Evolutionary conservation across 2,329 filamentous ascomycete genomes (phyloP).

Genomic region (Pseudofabraea citricarpa): DNA sequence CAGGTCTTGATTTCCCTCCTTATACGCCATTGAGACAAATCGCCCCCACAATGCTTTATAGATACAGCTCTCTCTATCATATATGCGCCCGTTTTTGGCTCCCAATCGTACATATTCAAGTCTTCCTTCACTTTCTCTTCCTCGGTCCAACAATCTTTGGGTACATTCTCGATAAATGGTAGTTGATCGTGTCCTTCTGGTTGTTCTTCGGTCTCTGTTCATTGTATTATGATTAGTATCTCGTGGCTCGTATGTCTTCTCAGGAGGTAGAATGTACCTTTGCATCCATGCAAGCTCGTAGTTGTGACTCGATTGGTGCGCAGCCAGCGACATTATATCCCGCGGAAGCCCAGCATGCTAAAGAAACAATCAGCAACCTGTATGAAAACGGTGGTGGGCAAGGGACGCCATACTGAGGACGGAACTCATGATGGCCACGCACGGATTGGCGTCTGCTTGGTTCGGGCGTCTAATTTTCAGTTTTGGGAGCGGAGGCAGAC

Average conservation of each 20-base stretch:
- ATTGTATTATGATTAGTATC: no score
- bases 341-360: conserved; percentile 80
- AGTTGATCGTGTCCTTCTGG: conserved; percentile 82
- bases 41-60: background rate
- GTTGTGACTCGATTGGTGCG: conserved; percentile 51
- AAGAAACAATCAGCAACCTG: conserved; percentile 2
- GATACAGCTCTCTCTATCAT: no score
- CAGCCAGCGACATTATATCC: conserved; percentile 62
- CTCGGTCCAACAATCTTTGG: conserved; percentile 66
- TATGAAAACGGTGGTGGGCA: conserved; percentile 3
- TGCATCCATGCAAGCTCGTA: conserved; percentile 75
- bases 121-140: conserved; percentile 51
- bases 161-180: conserved; percentile 77
- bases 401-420: conserved; percentile 52
- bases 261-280: conserved; percentile 51
- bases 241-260: no score
- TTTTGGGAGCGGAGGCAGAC: conserved; percentile 53
- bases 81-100: background rate
- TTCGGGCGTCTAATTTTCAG: conserved; percentile 62
- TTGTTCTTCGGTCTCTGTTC: conserved; percentile 47
- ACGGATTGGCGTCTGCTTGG: conserved; percentile 57
- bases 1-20: background rate
- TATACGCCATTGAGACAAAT: background rate
- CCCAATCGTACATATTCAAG: background rate
- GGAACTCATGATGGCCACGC: conserved; percentile 60